Base-by-base conservation (phyloP, 1,284 basidiomycete genomes). In the Naganishia sp. region DNA sequence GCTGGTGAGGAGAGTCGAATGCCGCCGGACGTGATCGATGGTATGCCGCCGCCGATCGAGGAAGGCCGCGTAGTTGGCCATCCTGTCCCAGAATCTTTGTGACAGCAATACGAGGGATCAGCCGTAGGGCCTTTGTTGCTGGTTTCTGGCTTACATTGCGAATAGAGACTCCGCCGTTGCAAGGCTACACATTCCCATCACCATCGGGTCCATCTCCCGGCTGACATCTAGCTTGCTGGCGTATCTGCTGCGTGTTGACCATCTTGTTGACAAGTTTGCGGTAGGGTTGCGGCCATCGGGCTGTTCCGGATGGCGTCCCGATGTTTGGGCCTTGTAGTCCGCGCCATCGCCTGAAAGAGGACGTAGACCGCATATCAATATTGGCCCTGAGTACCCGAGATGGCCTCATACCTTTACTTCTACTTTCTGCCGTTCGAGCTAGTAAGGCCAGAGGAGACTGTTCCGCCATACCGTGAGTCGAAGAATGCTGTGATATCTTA, bases 51-150 rank as follows among this genome's bases (percentile, higher is more conserved):
- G 28, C 13, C 35, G 32, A 42, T 65, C 63, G 4, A 65, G 32
- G 17, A 65, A 57, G 1, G 46, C 63, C 6, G 61, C 41, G 35
- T 65, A 65, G n/a, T 65, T 56, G 11, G 63, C 42, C 43, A 65
- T 43, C 15, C 49, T 54, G 6, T 55, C 43, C 52, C 52, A 65
- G 54, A 65, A 65, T 15, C 63, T 65, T 52, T 23, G 21, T 25
- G 6, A 31, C 25, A 35, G 45, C 28, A 23, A 6, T 6, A 15
- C 5, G 46, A 25, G 21, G 49, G 35, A 43, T 55, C 42, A 64
- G 17, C 51, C 10, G 15, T 39, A 23, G 25, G 35, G 10, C 18
- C 1, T 11, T 3, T 10, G 17, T 5, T 41, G 11, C 11, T 13
- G 35, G 5, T 2, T 25, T 21, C 28, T 21, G 5, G 50, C 63